Conservation (phyloP, 2,329 filamentous ascomycete genomes). For the Colletotrichum orbiculare region DNA sequence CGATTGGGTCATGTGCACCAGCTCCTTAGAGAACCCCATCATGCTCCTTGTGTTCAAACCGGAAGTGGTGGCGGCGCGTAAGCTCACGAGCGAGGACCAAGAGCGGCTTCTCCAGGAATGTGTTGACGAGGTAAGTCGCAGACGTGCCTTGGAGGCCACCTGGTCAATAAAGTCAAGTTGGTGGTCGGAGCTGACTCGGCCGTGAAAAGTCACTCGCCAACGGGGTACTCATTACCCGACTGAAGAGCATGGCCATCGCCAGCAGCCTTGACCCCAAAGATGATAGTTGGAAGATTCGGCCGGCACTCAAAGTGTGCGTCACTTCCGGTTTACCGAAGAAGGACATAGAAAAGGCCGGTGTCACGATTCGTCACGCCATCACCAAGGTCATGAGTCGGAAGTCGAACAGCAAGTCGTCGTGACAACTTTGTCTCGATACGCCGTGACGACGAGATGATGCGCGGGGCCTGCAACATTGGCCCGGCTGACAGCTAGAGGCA, state of each 20-base stretch:
- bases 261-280: constrained; percentile 74
- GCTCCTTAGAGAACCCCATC: constrained; percentile 85
- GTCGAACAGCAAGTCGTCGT: constrained; percentile 52
- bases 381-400: constrained; percentile 87
- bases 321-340: constrained; percentile 90
- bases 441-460: too few species aligned
- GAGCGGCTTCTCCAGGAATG: constrained; percentile 87
- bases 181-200: constrained; percentile 14
- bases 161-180: background rate
- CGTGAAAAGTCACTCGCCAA: constrained; percentile 78
- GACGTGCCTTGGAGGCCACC: background rate
- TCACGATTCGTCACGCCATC: constrained; percentile 88
- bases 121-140: constrained; percentile 86
- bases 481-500: too few species aligned
- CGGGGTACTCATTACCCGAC: constrained; percentile 86
- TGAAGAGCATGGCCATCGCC: constrained; percentile 81
- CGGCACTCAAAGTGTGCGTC: constrained; percentile 91
- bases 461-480: too few species aligned
- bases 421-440: background rate
- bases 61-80: constrained; percentile 79
- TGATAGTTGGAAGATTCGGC: constrained; percentile 74
- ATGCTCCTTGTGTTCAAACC: constrained; percentile 86
- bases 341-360: constrained; percentile 94
- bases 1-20: constrained; percentile 90
- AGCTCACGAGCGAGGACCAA: constrained; percentile 79